Conservation (phyloP, 805 yeast species). For the Wickerhamiella domercqiae region DNA sequence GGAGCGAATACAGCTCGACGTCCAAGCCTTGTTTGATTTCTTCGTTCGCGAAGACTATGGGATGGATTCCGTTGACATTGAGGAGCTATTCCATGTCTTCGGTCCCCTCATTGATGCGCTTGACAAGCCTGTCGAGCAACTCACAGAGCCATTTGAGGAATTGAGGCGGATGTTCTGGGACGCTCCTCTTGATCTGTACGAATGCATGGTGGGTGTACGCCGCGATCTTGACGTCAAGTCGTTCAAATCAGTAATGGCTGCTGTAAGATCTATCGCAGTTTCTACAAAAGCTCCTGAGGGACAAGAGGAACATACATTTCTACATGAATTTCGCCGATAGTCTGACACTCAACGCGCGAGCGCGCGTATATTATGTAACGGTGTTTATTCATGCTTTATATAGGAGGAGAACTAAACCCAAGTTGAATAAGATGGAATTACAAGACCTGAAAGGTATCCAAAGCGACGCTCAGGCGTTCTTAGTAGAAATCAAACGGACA, state of each 20-base stretch:
- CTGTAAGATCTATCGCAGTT: constrained; percentile 17
- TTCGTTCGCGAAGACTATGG: constrained; percentile 32
- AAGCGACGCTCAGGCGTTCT: no score
- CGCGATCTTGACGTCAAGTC: constrained; percentile 24
- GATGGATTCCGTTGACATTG: constrained; percentile 25
- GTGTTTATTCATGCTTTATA: no score
- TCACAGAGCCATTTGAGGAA: constrained; percentile 42
- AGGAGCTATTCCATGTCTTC: constrained; percentile 39
- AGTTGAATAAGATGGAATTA: no score
- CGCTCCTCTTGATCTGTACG: constrained; percentile 57
- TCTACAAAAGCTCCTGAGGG: constrained; percentile 11
- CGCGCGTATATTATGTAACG: no score
- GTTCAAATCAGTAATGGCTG: constrained; percentile 22
- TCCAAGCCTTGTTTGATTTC: constrained; percentile 37
- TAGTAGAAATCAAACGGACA: not conserved
- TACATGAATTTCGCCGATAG: constrained; percentile 11
- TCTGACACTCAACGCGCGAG: not conserved
- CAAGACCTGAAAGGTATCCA: no score
- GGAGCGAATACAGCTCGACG: constrained; percentile 45
- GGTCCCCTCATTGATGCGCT: constrained; percentile 47
- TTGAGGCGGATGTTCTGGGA: constrained; percentile 56
- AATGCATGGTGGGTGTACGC: constrained; percentile 38
- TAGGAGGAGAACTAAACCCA: no score
- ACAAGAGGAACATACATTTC: constrained; percentile 13
- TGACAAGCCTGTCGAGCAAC: constrained; percentile 32